Evolutionary conservation across 2,329 filamentous ascomycete genomes (phyloP).

Genomic region (Fusarium pseudocircinatum): DNA sequence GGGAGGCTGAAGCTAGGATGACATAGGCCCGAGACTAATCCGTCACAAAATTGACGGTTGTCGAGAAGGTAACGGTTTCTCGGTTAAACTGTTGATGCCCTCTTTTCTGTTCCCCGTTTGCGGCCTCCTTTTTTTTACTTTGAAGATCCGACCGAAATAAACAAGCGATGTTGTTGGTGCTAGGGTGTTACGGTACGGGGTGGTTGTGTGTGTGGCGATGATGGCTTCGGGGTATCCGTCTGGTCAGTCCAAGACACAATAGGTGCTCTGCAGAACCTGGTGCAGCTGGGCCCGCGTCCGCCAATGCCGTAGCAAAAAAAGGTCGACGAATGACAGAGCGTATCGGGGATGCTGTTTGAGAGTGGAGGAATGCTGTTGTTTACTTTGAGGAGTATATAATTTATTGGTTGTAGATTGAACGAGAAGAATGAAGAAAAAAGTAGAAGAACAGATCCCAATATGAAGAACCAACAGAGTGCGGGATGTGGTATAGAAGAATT

Average conservation of each 20-base stretch:
- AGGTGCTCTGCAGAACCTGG: conserved; percentile 34
- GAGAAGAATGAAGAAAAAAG: neutral
- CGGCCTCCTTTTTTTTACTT: conserved; percentile 14
- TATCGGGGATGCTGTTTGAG: conserved; percentile 19
- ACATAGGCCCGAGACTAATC: conserved; percentile 34
- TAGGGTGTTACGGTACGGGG: conserved; percentile 34
- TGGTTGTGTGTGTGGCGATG: conserved; percentile 41
- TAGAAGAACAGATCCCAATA: neutral
- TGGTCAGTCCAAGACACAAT: conserved; percentile 23
- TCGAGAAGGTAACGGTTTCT: conserved; percentile 13
- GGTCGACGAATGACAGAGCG: conserved; percentile 37
- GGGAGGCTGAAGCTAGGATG: conserved; percentile 36
- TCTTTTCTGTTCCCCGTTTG: conserved; percentile 5
- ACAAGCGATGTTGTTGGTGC: conserved; percentile 32
- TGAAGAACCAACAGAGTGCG: conserved; percentile 6
- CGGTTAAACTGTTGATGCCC: neutral
- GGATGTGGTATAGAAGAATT: conserved; percentile 29
- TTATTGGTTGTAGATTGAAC: neutral
- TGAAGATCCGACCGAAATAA: conserved; percentile 3
- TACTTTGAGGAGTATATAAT: neutral
- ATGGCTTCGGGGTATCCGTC: conserved; percentile 42
- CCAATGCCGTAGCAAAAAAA: conserved; percentile 22
- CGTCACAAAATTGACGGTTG: conserved; percentile 40
- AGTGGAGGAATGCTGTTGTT: conserved; percentile 12
- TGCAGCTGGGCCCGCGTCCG: conserved; percentile 39